Evolutionary conservation across 306 rosid species (phyloP), one percentile per base, ranked within the genome.

Genomic region (Gleditsia sinensis): DNA sequence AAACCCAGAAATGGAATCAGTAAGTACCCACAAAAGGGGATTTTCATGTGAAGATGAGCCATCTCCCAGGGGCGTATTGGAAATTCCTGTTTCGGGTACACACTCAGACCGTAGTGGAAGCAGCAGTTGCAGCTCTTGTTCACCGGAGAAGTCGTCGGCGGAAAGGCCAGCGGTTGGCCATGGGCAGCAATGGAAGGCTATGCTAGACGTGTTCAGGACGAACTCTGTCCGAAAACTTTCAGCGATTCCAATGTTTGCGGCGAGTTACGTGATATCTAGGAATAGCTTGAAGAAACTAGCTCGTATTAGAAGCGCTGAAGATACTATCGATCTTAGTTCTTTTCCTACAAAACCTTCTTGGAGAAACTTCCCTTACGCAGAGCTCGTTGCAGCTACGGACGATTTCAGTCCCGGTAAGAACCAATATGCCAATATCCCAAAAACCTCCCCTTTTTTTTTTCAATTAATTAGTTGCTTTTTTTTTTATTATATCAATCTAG

Each of bases 21-120:
- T 55, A 36, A 5, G 66, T 14, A 80, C 21, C 20, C 1, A 34
- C 7, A 62, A 23, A 43, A 74, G 69, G 10, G 81, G 37, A 7
- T 19, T 66, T 51, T 4, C 63, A 1, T 32, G 62, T 30, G 82
- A 75, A 5, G 88, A 74, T 1, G 88, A 85, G 12, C 1, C 75
- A 6, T 87, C 98, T 8, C 97, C 98, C 1, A 88, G 89, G 73
- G 87, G 85, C 3, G 95, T 94, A 13, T 57, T 94, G 17, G 97
- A 90, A 53, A 84, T 81, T n/a, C 83, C 81, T 0, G 53, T 79
- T 20, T 43, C 71, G 33, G 86, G 85, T 5, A 81, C 84, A 0
- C 95, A 88, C 30, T 86, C 89, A 1, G 95, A 86, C 50, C 67
- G 73, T 67, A 80, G 80, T 0, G 86, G 71, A 1, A 82, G 82